Evolutionary conservation across 2,329 filamentous ascomycete species (phyloP).

Genomic region (Rhexocercosporidium sp.): DNA sequence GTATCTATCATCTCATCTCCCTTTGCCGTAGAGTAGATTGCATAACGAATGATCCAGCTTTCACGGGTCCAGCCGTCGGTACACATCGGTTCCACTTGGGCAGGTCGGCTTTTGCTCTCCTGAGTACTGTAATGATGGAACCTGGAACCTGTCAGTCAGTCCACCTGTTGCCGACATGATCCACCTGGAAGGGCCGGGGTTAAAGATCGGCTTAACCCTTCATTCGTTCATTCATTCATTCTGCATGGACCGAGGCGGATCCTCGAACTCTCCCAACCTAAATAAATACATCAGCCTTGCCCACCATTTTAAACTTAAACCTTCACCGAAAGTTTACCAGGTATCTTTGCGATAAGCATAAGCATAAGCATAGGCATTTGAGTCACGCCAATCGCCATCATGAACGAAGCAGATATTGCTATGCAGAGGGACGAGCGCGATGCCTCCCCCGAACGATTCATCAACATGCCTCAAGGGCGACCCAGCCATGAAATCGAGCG

Average conservation of each 20-base stretch:
- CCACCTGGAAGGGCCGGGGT: background rate
- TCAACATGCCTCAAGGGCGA: constrained; percentile 31
- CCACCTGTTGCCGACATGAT: background rate
- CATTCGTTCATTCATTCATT: no score
- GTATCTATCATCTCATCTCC: no score
- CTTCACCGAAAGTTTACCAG: background rate
- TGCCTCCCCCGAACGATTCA: constrained; percentile 51
- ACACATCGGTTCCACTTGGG: no score
- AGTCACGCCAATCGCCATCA: constrained; percentile 23
- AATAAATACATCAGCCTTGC: constrained; percentile 10
- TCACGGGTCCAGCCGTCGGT: no score
- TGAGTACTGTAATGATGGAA: no score
- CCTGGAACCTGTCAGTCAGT: no score
- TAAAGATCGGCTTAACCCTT: background rate
- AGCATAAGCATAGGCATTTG: background rate
- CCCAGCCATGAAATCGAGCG: constrained; percentile 63
- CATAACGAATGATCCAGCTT: no score
- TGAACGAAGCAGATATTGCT: constrained; percentile 39
- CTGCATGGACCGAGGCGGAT: background rate
- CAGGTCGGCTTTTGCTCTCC: no score
- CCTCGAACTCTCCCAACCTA: background rate
- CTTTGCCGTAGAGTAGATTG: no score
- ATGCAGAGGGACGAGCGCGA: constrained; percentile 51
- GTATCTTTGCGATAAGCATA: background rate
- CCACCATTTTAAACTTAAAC: background rate